phyloP scores from a whole-genome alignment of 192 early-diverging fungal species.

The Ramicandelaber brevisporus region DNA sequence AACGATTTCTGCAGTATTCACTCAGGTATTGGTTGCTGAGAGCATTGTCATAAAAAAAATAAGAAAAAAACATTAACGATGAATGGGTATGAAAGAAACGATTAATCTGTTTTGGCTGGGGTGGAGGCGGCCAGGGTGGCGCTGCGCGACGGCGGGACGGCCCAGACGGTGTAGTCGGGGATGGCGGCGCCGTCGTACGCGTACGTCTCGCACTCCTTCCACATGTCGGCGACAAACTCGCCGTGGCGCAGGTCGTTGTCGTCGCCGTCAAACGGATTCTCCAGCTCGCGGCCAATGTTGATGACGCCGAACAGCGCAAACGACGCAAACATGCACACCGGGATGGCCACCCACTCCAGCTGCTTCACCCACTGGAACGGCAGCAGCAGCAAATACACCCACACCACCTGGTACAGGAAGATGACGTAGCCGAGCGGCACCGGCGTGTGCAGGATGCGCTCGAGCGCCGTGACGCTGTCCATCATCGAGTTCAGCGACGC shows the following conservation, averaged over 20 bases:
- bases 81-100: conserved; percentile 1
- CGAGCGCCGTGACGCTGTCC: conserved; percentile 31
- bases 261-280: conserved; percentile 57
- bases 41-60: conserved; percentile 3
- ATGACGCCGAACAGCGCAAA: conserved; percentile 59
- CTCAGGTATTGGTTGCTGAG: not conserved
- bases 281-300: conserved; percentile 53
- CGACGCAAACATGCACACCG: conserved; percentile 25
- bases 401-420: conserved; percentile 42
- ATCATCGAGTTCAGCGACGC: conserved; percentile 20
- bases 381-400: conserved; percentile 31
- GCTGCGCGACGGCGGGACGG: too few species aligned
- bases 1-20: too few species aligned
- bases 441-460: conserved; percentile 38
- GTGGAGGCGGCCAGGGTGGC: not conserved
- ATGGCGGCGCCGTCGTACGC: too few species aligned
- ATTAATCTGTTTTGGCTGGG: too few species aligned
- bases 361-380: conserved; percentile 43
- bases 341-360: conserved; percentile 34
- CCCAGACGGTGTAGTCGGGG: too few species aligned
- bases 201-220: too few species aligned
- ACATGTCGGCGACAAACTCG: too few species aligned
- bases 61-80: conserved; percentile 1
- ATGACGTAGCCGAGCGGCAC: conserved; percentile 42
- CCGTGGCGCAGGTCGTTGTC: conserved; percentile 25